Evolutionary conservation across 2,329 filamentous ascomycete genomes (phyloP), one percentile per base, ranked within the genome.

Genomic region (Ceratocystis cubensis): DNA sequence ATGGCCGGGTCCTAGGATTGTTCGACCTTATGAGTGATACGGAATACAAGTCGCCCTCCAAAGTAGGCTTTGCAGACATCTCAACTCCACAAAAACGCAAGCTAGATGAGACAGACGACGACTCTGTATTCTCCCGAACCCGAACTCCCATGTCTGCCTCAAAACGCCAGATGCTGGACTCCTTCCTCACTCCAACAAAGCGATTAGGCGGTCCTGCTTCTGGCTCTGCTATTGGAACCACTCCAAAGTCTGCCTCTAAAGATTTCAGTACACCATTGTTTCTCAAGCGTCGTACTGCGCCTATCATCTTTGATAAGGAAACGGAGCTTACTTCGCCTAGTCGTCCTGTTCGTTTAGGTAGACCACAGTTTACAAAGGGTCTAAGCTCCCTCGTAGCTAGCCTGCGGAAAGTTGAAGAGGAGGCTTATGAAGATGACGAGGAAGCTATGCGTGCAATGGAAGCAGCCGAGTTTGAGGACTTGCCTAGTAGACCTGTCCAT

Each of bases 371-470:
- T n/a, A 83, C 84, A 1, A 81, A 87, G 67, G 88, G 87, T 33
- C 75, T 94, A 66, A 92, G 88, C 73, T 86, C 84, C 69, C 87
- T 92, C 70, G 86, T 93, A 25, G 85, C 87, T 22, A 83, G 83
- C 28, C 77, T 93, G 70, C 81, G 86, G 69, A 85, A 84, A 72
- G 79, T 89, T 66, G 85, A 90, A 73, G 87, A 90, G 64, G 83
- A 88, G 57, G 78, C 78, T 20, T 77, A 87, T 65, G 88, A 90
- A 63, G 88, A 92, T 30, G 88, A 93, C 44, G 76, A 89, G 68
- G 88, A 91, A 6, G 84, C 86, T 1, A 76, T 93, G 72, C 81
- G 82, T n/a, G 89, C 91, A 72, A 77, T 87, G 71, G 88, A 93
- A 73, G 74, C 76, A 33, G 81, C 79, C 46, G 67, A 70, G 68